Evolutionary conservation across 805 yeast species (phyloP).

Genomic region (Lipomyces lipofer): DNA sequence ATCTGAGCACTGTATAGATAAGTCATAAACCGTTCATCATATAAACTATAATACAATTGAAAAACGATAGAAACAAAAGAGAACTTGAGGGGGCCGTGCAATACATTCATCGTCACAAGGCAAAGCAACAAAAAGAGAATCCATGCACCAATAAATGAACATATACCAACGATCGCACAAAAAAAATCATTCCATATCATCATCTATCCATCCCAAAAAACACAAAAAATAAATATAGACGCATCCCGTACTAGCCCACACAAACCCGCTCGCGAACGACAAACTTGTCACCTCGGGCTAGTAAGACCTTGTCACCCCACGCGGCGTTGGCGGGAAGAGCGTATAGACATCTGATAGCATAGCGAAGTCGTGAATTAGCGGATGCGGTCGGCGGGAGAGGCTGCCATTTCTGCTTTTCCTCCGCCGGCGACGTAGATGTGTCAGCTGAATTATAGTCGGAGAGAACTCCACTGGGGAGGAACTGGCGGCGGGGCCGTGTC

Average conservation of each 20-base stretch:
- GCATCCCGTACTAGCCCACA: slow-evolving; percentile 1
- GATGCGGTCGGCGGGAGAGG: slow-evolving; percentile 18
- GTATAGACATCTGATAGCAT: slow-evolving; percentile 28
- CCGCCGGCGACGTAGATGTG: slow-evolving; percentile 2
- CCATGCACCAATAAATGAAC: background rate
- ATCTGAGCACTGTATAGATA: no score
- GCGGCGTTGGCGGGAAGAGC: slow-evolving; percentile 28
- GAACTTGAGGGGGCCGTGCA: no score
- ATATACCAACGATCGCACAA: background rate
- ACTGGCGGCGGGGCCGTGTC: slow-evolving; percentile 13
- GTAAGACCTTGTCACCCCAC: slow-evolving; percentile 30
- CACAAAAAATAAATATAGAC: background rate
- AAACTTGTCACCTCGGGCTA: slow-evolving; percentile 24
- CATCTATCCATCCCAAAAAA: background rate
- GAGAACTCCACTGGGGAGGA: slow-evolving; percentile 6
- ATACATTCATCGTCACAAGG: no score
- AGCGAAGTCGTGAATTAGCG: slow-evolving; percentile 20
- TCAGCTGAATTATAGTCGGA: slow-evolving; percentile 4
- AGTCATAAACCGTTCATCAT: no score
- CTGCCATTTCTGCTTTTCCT: no score
- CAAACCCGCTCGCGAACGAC: slow-evolving; percentile 26
- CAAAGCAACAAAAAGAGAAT: background rate
- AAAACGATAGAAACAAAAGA: no score
- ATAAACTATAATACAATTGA: no score
- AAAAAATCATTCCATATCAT: background rate